Conservation (phyloP, 768 basidiomycete species). For the Ephemerocybe angulata region DNA sequence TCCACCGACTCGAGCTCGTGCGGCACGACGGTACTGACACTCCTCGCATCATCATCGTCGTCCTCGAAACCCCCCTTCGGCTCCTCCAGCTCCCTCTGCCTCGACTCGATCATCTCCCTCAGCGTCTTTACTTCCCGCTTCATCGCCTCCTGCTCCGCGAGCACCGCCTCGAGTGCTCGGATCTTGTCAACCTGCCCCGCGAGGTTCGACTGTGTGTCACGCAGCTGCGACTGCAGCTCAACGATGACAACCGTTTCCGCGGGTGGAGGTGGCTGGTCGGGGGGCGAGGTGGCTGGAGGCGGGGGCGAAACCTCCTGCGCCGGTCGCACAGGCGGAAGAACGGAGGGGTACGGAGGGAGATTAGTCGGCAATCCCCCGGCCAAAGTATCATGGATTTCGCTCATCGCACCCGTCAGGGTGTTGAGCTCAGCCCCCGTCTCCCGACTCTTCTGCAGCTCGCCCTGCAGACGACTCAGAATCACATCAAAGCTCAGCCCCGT, state of each 20-base stretch:
- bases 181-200: conserved; percentile 78
- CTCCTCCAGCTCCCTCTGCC: conserved; percentile 42
- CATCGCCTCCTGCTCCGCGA: conserved; percentile 82
- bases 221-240: conserved; percentile 78
- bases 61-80: conserved; percentile 24
- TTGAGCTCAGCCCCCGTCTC: conserved; percentile 89
- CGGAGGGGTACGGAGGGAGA: conserved; percentile 59
- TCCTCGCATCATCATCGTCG: conserved; percentile 70
- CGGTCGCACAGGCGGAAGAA: conserved; percentile 63
- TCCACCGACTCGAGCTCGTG: conserved; percentile 70
- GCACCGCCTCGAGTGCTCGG: conserved; percentile 72
- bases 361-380: conserved; percentile 72
- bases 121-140: conserved; percentile 73
- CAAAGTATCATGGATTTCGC: conserved; percentile 88
- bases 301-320: conserved; percentile 26
- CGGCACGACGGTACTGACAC: conserved; percentile 66
- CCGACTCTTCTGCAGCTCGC: conserved; percentile 92
- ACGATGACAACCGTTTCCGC: conserved; percentile 30
- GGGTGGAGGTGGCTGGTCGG: conserved; percentile 18
- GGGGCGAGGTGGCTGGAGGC: conserved; percentile 31
- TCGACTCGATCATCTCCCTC: conserved; percentile 67
- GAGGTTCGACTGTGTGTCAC: conserved; percentile 78
- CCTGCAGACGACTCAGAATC: conserved; percentile 82
- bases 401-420: conserved; percentile 72
- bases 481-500: conserved; percentile 90